Conservation (phyloP, 2,329 filamentous ascomycete species). For the Zopfia rhizophila region DNA sequence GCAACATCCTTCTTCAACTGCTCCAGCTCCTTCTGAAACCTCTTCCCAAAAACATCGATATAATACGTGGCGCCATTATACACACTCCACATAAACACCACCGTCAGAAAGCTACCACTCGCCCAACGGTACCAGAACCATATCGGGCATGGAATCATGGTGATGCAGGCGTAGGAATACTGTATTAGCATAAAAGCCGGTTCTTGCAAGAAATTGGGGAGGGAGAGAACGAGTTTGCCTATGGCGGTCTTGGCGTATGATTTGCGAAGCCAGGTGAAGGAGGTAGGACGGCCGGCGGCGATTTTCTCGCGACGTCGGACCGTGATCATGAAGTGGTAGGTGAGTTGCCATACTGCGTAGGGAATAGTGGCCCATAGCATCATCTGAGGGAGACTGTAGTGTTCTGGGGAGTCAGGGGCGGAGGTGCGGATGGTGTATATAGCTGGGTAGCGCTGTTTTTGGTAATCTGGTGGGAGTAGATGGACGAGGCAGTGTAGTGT, state of each 20-base stretch:
- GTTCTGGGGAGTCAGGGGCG: constrained; percentile 75
- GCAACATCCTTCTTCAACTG: constrained; percentile 86
- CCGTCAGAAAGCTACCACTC: constrained; percentile 77
- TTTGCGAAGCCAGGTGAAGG: constrained; percentile 94
- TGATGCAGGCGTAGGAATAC: constrained; percentile 87
- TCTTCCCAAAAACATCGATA: constrained; percentile 96
- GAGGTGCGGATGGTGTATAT: constrained; percentile 82
- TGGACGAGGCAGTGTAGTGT: constrained; percentile 94
- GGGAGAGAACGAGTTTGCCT: constrained; percentile 81
- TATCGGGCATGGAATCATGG: constrained; percentile 92
- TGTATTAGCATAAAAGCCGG: constrained; percentile 96
- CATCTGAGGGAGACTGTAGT: constrained; percentile 86
- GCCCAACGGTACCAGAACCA: constrained; percentile 94
- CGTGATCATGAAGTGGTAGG: constrained; percentile 95
- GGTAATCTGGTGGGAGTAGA: constrained; percentile 72
- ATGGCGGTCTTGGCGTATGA: constrained; percentile 92
- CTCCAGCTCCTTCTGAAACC: constrained; percentile 96
- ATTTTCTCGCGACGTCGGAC: constrained; percentile 96
- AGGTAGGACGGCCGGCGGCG: constrained; percentile 91
- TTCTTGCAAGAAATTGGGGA: constrained; percentile 82
- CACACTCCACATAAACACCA: constrained; percentile 92
- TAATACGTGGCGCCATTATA: constrained; percentile 98
- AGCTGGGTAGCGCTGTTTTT: constrained; percentile 80
- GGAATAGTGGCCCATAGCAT: constrained; percentile 93
- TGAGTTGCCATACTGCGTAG: constrained; percentile 91